A percentile compares a stretch with the other conserved stretches of the same genome.
phyloP scores from a whole-genome alignment of 2,329 filamentous ascomycete genomes.

The Ustulina deusta region DNA sequence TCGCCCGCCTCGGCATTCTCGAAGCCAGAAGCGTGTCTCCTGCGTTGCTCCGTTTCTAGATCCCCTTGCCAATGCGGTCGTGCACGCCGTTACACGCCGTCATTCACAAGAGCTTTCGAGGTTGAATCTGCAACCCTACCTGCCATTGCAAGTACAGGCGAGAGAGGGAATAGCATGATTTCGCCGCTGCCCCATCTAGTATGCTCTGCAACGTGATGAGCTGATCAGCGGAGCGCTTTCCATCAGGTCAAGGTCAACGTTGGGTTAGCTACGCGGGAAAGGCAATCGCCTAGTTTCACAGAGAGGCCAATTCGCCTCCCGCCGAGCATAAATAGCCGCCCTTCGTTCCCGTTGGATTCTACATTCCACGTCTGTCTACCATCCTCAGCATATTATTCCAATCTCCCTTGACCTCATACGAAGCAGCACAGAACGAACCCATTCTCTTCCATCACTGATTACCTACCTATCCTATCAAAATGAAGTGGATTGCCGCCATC shows the following conservation, averaged over 20 bases:
- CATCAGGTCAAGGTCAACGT: slow-evolving; percentile 13
- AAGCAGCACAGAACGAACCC: slow-evolving; percentile 5
- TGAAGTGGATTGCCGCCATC: slow-evolving; percentile 46
- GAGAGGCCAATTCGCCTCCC: slow-evolving; percentile 3
- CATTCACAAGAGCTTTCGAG: slow-evolving; percentile 19
- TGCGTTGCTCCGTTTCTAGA: slow-evolving; percentile 24
- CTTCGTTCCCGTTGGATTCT: slow-evolving; percentile 17
- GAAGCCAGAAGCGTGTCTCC: slow-evolving; percentile 2
- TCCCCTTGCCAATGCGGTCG: slow-evolving; percentile 22
- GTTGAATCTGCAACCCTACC: slow-evolving; percentile 33
- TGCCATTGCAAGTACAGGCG: slow-evolving; percentile 27
- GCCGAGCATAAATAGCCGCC: slow-evolving; percentile 31
- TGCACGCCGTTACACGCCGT: slow-evolving; percentile 32
- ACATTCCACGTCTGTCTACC: slow-evolving; percentile 11
- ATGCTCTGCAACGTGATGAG: slow-evolving; percentile 21
- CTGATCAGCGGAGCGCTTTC: slow-evolving; percentile 23
- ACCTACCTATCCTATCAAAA: slow-evolving; percentile 36
- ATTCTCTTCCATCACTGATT: slow-evolving; percentile 4
- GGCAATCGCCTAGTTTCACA: slow-evolving; percentile 23
- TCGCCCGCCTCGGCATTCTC: slow-evolving; percentile 6
- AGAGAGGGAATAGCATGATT: slow-evolving; percentile 30
- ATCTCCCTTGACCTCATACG: slow-evolving; percentile 2
- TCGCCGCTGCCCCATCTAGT: slow-evolving; percentile 29
- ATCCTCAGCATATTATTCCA: slow-evolving; percentile 8
- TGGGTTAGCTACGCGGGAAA: background rate